Evolutionary conservation across 345 rosid genomes (phyloP).

Genomic region (Dimocarpus longan): DNA sequence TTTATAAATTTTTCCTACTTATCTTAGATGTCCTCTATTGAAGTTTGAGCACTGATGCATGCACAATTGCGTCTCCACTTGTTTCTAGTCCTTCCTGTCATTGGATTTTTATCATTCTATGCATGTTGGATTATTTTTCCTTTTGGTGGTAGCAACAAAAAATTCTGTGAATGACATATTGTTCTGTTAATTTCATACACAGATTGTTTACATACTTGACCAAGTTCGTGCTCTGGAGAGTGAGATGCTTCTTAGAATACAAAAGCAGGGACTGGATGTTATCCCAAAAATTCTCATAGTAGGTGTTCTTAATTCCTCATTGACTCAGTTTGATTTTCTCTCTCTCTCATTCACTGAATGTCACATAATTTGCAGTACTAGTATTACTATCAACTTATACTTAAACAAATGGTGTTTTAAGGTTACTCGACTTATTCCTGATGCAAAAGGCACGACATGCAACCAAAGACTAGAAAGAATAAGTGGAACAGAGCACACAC

Average conservation of each 20-base stretch:
- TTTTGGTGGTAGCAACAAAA: not conserved
- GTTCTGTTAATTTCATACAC: not conserved
- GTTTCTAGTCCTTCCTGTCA: not conserved
- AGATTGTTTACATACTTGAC: constrained; percentile 65
- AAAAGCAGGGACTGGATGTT: constrained; percentile 52
- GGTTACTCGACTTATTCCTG: constrained; percentile 55
- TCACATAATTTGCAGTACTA: not conserved
- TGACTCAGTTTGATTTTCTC: not conserved
- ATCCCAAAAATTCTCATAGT: constrained; percentile 52
- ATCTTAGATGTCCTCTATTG: not conserved
- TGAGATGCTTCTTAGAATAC: constrained; percentile 61
- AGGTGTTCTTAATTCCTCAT: constrained; percentile 22
- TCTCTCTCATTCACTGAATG: not conserved
- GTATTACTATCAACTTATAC: not conserved
- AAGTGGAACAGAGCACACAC: constrained; percentile 50
- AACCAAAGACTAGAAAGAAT: constrained; percentile 56
- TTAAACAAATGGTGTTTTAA: constrained; percentile 14
- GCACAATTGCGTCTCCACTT: not conserved
- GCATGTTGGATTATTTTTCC: not conserved
- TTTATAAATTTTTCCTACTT: not conserved
- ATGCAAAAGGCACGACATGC: constrained; percentile 56
- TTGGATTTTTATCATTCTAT: not conserved
- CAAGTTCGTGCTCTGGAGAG: constrained; percentile 70
- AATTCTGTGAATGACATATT: not conserved
- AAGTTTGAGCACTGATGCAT: not conserved